These are phyloP conservation scores for Komagataella phaffii DNA, from an alignment of 805 yeast species.

Conservation along the genomic window DNA sequence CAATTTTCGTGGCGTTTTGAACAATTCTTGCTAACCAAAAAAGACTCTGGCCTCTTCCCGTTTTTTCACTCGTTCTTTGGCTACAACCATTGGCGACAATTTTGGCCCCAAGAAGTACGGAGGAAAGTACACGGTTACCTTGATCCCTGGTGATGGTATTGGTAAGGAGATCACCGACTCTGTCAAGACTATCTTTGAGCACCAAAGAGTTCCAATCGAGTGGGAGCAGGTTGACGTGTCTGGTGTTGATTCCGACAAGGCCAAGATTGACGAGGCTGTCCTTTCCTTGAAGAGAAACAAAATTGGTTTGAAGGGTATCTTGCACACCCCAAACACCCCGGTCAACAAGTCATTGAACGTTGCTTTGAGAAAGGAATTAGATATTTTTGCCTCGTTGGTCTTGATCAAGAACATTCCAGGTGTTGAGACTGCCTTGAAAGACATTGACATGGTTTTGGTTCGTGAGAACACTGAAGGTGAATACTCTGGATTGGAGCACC, in stretches of 20 bases:
- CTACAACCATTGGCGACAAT: constrained; percentile 15
- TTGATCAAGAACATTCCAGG: constrained; percentile 90
- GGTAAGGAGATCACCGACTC: constrained; percentile 94
- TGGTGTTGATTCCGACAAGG: constrained; percentile 32
- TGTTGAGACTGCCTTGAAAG: constrained; percentile 77
- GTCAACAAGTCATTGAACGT: constrained; percentile 84
- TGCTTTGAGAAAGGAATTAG: constrained; percentile 91
- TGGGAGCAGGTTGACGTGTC: constrained; percentile 78
- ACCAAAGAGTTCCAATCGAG: constrained; percentile 83
- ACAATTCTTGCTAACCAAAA: neutral
- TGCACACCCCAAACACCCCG: constrained; percentile 75
- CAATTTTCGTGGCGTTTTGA: neutral
- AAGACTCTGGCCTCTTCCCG: neutral
- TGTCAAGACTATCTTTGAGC: constrained; percentile 77
- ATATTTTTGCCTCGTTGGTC: constrained; percentile 91
- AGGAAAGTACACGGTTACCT: constrained; percentile 85
- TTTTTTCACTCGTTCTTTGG: constrained; percentile 12
- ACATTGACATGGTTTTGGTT: constrained; percentile 85
- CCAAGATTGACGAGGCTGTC: constrained; percentile 67
- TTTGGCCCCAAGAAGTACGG: constrained; percentile 82
- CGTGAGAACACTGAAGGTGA: constrained; percentile 99
- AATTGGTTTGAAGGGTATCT: constrained; percentile 92
- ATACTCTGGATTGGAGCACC: constrained; percentile 97
- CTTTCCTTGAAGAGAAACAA: constrained; percentile 89
- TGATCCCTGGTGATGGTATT: constrained; percentile 97